Percentiles rank a stretch among this genome's conserved stretches.
These are phyloP conservation scores for Solanum acaule DNA, from an alignment of 257 asterid genomes.

Conservation along the genomic window DNA sequence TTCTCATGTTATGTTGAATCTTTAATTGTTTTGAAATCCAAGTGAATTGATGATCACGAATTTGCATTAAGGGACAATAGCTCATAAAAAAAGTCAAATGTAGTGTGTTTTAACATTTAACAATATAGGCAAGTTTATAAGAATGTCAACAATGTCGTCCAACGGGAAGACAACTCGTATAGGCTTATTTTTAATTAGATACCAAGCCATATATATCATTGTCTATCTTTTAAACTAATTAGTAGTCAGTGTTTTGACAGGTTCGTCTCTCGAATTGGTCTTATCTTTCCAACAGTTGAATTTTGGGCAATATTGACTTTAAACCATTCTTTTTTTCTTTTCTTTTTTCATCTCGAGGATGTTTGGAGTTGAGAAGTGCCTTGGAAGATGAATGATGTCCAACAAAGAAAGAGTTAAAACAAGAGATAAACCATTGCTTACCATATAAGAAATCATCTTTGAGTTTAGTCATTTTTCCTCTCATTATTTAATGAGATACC, in stretches of 20 bases:
- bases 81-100: not conserved
- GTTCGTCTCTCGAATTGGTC: not conserved
- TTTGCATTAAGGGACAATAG: not conserved
- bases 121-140: not conserved
- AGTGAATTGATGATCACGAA: not conserved
- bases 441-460: not conserved
- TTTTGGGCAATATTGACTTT: not conserved
- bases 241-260: not conserved
- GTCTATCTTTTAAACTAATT: not conserved
- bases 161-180: not conserved
- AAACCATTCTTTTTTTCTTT: not conserved
- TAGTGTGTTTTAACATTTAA: not conserved
- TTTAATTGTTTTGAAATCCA: not conserved
- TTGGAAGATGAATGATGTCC: not conserved
- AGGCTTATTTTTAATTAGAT: not conserved
- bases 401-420: not conserved
- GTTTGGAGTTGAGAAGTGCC: not conserved
- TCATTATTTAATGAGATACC: not conserved
- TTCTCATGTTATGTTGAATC: not conserved
- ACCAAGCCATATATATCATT: not conserved
- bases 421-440: not conserved
- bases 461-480: not conserved
- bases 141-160: not conserved
- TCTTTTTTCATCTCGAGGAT: not conserved
- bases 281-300: not conserved